phyloP scores from a whole-genome alignment of 129 eudicot species.

The Sambucus nigra region DNA sequence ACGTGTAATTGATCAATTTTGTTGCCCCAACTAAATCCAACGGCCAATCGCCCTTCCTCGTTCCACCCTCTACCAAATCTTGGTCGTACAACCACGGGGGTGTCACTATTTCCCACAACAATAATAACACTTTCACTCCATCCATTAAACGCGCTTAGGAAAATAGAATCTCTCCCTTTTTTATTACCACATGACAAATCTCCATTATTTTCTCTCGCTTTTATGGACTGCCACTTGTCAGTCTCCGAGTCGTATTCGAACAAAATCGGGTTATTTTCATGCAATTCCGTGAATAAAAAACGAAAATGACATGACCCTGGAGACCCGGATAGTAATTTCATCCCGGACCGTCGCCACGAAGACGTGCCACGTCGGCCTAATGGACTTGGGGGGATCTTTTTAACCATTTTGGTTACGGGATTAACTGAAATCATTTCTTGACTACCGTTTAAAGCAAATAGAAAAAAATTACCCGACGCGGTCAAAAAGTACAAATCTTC shows the following conservation, averaged over 20 bases:
- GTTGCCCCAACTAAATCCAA: conserved; percentile 52
- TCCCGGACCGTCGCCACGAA: conserved; percentile 61
- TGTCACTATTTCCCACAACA: conserved; percentile 20
- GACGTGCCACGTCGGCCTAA: conserved; percentile 68
- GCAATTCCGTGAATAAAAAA: conserved; percentile 44
- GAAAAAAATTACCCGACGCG: conserved; percentile 46
- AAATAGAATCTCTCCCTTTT: conserved; percentile 8
- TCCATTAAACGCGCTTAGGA: conserved; percentile 42
- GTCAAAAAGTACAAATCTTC: conserved; percentile 57
- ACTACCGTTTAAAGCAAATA: conserved; percentile 53
- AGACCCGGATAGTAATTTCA: conserved; percentile 37
- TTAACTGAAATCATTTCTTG: conserved; percentile 51
- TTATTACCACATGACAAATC: not conserved
- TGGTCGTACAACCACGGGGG: conserved; percentile 39
- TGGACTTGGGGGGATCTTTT: conserved; percentile 50
- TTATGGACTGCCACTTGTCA: conserved; percentile 37
- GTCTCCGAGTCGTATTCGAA: conserved; percentile 40
- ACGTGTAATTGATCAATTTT: conserved; percentile 39
- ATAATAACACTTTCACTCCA: conserved; percentile 36
- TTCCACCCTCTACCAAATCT: conserved; percentile 19
- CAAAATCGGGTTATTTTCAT: conserved; percentile 27
- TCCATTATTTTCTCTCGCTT: conserved; percentile 16
- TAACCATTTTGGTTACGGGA: conserved; percentile 31
- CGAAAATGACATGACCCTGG: conserved; percentile 25
- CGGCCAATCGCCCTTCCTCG: conserved; percentile 29